phyloP scores from a whole-genome alignment of 176 grass and related monocot species.

The Juncus inflexus region DNA sequence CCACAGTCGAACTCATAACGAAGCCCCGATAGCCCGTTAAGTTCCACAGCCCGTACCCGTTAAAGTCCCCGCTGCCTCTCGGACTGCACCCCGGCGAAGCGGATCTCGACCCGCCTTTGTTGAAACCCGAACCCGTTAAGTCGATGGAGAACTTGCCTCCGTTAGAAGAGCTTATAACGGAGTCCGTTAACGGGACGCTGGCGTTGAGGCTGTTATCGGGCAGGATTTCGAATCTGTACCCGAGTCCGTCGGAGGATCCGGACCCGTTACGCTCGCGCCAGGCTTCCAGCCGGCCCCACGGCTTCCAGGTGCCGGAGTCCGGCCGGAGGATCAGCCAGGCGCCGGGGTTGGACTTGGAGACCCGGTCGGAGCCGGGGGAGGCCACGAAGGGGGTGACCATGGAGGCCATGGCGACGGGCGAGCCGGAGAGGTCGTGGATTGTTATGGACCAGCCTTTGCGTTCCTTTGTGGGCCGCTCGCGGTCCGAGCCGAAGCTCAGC shows the following conservation, averaged over 20 bases:
- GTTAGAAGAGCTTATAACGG: constrained; percentile 46
- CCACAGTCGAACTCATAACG: constrained; percentile 68
- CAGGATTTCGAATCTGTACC: constrained; percentile 82
- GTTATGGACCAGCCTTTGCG: constrained; percentile 96
- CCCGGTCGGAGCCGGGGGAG: constrained; percentile 68
- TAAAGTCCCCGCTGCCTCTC: constrained; percentile 65
- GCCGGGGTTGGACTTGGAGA: constrained; percentile 82
- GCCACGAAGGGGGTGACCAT: constrained; percentile 98
- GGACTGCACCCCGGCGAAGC: constrained; percentile 79
- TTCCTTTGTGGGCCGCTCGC: constrained; percentile 51
- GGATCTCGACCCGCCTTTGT: constrained; percentile 23
- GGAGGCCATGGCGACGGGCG: constrained; percentile 82
- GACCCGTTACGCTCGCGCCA: constrained; percentile 83
- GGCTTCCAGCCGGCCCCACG: constrained; percentile 85
- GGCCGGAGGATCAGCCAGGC: constrained; percentile 94
- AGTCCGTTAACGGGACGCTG: constrained; percentile 53
- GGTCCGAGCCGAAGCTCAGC: constrained; percentile 44
- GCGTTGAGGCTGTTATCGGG: constrained; percentile 48
- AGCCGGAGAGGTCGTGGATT: constrained; percentile 94
- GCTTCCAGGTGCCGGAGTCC: constrained; percentile 83
- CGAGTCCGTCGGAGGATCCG: constrained; percentile 53
- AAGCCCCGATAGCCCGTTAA: constrained; percentile 73
- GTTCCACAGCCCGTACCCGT: constrained; percentile 47
- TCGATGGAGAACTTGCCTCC: constrained; percentile 92
- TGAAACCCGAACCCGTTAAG: constrained; percentile 48